Evolutionary conservation across 2,329 filamentous ascomycete species (phyloP).

Genomic region (Myriosclerotinia scirpicola): DNA sequence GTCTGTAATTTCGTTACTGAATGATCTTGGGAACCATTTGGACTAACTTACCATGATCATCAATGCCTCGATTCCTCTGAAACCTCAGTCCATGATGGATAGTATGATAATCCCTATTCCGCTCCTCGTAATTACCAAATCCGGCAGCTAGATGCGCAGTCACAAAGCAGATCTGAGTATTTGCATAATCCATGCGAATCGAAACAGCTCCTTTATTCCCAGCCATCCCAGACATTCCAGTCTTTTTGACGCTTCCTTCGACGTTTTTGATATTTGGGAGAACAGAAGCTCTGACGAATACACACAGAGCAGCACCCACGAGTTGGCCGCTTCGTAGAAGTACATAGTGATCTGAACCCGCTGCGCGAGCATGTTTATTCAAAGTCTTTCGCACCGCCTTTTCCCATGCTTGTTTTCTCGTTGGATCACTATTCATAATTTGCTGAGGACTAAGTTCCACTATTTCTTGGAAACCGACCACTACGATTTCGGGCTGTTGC

Average conservation of each 20-base stretch:
- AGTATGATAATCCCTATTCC: slow-evolving; percentile 80
- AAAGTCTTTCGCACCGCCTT: slow-evolving; percentile 73
- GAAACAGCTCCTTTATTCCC: slow-evolving; percentile 98
- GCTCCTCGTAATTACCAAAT: slow-evolving; percentile 94
- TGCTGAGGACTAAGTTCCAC: slow-evolving; percentile 97
- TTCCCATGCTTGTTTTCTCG: slow-evolving; percentile 84
- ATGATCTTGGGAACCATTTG: neutral
- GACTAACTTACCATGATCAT: slow-evolving; percentile 69
- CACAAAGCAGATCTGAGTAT: slow-evolving; percentile 90
- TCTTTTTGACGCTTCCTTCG: slow-evolving; percentile 92
- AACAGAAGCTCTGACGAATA: slow-evolving; percentile 80
- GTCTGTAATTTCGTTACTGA: slow-evolving; percentile 46
- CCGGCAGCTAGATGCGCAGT: slow-evolving; percentile 95
- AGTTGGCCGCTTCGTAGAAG: slow-evolving; percentile 88
- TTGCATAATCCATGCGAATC: slow-evolving; percentile 92
- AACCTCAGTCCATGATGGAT: slow-evolving; percentile 78
- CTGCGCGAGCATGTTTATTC: slow-evolving; percentile 66
- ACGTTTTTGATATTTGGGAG: slow-evolving; percentile 90
- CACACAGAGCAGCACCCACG: slow-evolving; percentile 86
- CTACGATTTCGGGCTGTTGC: slow-evolving; percentile 78
- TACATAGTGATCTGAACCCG: slow-evolving; percentile 77
- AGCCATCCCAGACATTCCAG: slow-evolving; percentile 91
- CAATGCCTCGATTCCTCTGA: slow-evolving; percentile 85
- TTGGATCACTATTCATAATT: slow-evolving; percentile 97
- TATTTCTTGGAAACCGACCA: slow-evolving; percentile 94